A percentile compares a stretch with the other conserved stretches of the same genome.
Evolutionary conservation across 2,329 filamentous ascomycete genomes (phyloP).

Genomic region (Gaeumannomyces tritici): DNA sequence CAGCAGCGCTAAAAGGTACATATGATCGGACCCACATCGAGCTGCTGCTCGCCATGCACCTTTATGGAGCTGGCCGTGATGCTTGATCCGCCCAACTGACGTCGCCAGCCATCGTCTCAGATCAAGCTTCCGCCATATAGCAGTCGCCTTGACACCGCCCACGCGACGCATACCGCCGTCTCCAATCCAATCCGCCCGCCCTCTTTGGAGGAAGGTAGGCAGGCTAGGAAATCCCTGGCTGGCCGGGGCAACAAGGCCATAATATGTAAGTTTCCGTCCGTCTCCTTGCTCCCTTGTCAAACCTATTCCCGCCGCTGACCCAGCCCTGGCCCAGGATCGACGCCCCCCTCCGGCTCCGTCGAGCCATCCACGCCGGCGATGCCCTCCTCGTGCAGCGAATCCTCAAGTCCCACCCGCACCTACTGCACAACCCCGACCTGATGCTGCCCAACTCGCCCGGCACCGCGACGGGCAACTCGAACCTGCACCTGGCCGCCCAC

Average conservation of each 20-base stretch:
- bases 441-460: conserved; percentile 29
- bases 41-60: too few species aligned
- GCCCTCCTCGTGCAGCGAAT: conserved; percentile 65
- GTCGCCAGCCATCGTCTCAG: background rate
- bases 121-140: background rate
- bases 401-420: conserved; percentile 58
- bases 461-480: conserved; percentile 65
- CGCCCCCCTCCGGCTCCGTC: conserved; percentile 64
- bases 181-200: background rate
- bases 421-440: conserved; percentile 72
- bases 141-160: background rate
- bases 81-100: background rate
- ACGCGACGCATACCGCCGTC: background rate
- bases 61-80: background rate
- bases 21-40: background rate
- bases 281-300: background rate
- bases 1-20: background rate
- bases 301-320: background rate
- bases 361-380: conserved; percentile 72
- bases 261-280: background rate
- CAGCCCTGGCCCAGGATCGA: conserved; percentile 53
- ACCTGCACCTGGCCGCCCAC: conserved; percentile 69
- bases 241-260: background rate
- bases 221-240: background rate
- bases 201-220: background rate